phyloP scores from a whole-genome alignment of 306 rosid species.

The Alnus rubra region DNA sequence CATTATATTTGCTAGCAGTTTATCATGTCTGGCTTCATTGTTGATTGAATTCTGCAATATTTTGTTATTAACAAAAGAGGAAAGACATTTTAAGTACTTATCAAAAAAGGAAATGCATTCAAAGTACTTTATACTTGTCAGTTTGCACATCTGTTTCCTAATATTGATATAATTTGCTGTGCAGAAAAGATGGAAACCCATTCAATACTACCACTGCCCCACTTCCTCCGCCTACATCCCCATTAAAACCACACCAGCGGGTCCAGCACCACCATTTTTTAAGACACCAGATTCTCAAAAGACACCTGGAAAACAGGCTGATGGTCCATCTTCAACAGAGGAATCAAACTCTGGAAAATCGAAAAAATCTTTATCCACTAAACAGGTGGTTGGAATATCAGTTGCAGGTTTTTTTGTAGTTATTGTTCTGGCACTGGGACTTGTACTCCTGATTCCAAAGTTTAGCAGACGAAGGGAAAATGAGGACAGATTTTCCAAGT shows the following conservation, averaged over 20 bases:
- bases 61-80: background rate
- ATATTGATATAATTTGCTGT: slow-evolving; percentile 26
- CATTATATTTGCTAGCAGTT: slow-evolving; percentile 3
- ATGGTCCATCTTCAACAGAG: slow-evolving; percentile 57
- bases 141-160: slow-evolving; percentile 26
- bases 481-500: slow-evolving; percentile 53
- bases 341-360: slow-evolving; percentile 57
- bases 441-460: slow-evolving; percentile 61
- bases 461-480: slow-evolving; percentile 51
- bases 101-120: slow-evolving; percentile 1
- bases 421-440: slow-evolving; percentile 53
- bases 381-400: slow-evolving; percentile 73
- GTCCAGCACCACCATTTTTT: slow-evolving; percentile 42
- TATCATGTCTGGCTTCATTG: background rate
- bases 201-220: slow-evolving; percentile 64
- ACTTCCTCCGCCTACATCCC: slow-evolving; percentile 48
- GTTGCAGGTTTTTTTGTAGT: slow-evolving; percentile 54
- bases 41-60: slow-evolving; percentile 17
- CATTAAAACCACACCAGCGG: slow-evolving; percentile 31
- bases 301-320: slow-evolving; percentile 53
- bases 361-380: slow-evolving; percentile 41
- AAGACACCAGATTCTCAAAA: slow-evolving; percentile 47
- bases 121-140: slow-evolving; percentile 1
- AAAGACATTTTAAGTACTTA: background rate
- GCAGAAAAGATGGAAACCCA: slow-evolving; percentile 87